Percentiles rank a stretch among this genome's conserved stretches.
Evolutionary conservation across 192 early-diverging fungal genomes (phyloP).

Genomic region (Backusella morwellensis): DNA sequence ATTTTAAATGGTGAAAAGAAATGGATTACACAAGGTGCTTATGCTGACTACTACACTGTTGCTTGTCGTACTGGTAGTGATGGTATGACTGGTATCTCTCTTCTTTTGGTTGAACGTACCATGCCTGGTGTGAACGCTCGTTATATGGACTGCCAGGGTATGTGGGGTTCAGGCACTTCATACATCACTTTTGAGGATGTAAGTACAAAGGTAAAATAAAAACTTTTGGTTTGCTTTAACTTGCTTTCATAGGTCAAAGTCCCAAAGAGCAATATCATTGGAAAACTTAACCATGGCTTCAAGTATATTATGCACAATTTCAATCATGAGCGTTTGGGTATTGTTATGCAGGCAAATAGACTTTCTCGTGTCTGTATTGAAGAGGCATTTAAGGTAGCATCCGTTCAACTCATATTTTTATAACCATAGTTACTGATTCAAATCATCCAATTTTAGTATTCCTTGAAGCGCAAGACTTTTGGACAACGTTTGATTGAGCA

Average conservation of each 20-base stretch:
- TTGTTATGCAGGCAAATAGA: slow-evolving; percentile 83
- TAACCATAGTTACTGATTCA: too few species aligned
- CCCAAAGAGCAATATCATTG: slow-evolving; percentile 66
- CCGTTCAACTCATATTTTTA: slow-evolving; percentile 1
- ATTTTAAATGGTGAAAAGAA: slow-evolving; percentile 87
- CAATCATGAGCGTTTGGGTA: slow-evolving; percentile 83
- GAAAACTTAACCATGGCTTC: slow-evolving; percentile 76
- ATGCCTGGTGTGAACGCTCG: slow-evolving; percentile 84
- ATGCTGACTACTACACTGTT: slow-evolving; percentile 89
- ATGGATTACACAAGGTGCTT: slow-evolving; percentile 97
- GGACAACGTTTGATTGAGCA: slow-evolving; percentile 86
- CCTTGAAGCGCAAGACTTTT: slow-evolving; percentile 92
- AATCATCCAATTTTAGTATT: slow-evolving; percentile 51
- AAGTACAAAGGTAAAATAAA: slow-evolving; percentile 16
- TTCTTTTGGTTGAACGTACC: slow-evolving; percentile 87
- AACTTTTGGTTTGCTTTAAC: background rate
- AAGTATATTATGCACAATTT: slow-evolving; percentile 95
- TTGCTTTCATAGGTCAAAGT: slow-evolving; percentile 22
- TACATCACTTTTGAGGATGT: slow-evolving; percentile 82
- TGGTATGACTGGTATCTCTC: slow-evolving; percentile 79
- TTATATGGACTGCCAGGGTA: slow-evolving; percentile 93
- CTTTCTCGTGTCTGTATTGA: slow-evolving; percentile 86
- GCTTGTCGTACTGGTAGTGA: slow-evolving; percentile 80
- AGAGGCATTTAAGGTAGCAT: slow-evolving; percentile 76
- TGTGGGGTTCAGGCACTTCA: slow-evolving; percentile 84